Conservation (phyloP, 2,329 filamentous ascomycete genomes). For the Alternaria sp. region DNA sequence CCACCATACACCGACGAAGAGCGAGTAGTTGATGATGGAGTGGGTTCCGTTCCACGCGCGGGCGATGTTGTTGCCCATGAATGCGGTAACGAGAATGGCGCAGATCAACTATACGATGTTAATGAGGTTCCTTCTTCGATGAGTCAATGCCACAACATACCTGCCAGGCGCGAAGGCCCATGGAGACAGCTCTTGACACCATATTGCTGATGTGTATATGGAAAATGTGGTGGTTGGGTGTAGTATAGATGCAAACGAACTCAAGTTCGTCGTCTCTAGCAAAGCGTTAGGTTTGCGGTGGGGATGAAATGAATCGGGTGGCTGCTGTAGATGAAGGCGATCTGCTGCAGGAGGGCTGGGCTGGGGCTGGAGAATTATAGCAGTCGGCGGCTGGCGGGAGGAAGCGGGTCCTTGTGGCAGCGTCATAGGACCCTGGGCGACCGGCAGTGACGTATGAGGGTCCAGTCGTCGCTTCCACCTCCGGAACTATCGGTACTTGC, state of each 20-base stretch:
- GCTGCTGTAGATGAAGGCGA: constrained; percentile 1
- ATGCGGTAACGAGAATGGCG: constrained; percentile 65
- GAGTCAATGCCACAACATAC: constrained; percentile 32
- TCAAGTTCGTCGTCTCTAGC: constrained; percentile 5
- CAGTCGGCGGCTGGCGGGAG: constrained; percentile 32
- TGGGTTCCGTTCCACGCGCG: constrained; percentile 59
- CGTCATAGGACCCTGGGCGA: constrained; percentile 33
- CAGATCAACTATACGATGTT: constrained; percentile 60
- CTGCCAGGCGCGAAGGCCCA: constrained; percentile 52
- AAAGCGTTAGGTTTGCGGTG: constrained; percentile 19
- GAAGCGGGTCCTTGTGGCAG: constrained; percentile 21
- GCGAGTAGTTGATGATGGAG: constrained; percentile 65
- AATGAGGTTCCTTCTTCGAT: neutral
- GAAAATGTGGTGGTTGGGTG: constrained; percentile 8
- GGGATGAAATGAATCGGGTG: neutral
- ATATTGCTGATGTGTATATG: constrained; percentile 35
- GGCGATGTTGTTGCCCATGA: constrained; percentile 69
- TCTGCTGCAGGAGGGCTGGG: neutral
- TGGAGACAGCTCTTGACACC: constrained; percentile 50
- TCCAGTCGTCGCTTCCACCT: constrained; percentile 9
- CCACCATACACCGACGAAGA: constrained; percentile 72
- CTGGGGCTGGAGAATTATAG: constrained; percentile 16
- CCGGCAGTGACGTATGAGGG: constrained; percentile 7
- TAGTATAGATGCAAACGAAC: constrained; percentile 2
- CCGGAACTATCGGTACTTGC: constrained; percentile 18